These are phyloP conservation scores for Tuber indicum DNA, from an alignment of 495 filamentous ascomycete genomes.

Conservation along the genomic window DNA sequence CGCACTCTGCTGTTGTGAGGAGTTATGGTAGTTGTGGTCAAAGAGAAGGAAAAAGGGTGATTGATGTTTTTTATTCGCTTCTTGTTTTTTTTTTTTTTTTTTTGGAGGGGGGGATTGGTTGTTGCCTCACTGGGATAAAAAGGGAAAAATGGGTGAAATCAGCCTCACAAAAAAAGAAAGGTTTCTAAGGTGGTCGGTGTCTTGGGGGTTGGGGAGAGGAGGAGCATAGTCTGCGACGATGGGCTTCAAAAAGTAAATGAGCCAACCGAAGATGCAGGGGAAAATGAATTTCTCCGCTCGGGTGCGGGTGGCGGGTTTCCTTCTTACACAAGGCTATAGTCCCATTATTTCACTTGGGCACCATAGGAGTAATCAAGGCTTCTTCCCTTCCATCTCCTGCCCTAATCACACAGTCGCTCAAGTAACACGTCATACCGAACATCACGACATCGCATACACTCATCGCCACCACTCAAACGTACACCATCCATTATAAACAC, in stretches of 20 bases:
- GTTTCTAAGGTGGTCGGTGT: not conserved
- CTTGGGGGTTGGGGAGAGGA: not conserved
- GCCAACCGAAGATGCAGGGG: not conserved
- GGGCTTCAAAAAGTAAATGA: not conserved
- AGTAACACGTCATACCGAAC: slow-evolving; percentile 1
- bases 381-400: not conserved
- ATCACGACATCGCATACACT: slow-evolving; percentile 4
- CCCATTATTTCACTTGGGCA: not conserved
- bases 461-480: not conserved
- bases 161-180: slow-evolving; percentile 18
- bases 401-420: not conserved
- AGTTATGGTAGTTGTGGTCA: not conserved
- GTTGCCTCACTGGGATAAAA: slow-evolving; percentile 11
- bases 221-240: not conserved
- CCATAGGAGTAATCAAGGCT: not conserved
- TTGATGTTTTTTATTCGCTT: not conserved
- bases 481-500: not conserved
- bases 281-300: not conserved
- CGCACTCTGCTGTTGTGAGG: not conserved
- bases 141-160: slow-evolving; percentile 11
- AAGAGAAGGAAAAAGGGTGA: not conserved
- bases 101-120: not conserved
- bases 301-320: not conserved
- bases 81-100: slow-evolving; percentile 1
- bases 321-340: not conserved